Base-by-base conservation (phyloP, 805 yeast genomes). In the Barnettozyma sucrosica region DNA sequence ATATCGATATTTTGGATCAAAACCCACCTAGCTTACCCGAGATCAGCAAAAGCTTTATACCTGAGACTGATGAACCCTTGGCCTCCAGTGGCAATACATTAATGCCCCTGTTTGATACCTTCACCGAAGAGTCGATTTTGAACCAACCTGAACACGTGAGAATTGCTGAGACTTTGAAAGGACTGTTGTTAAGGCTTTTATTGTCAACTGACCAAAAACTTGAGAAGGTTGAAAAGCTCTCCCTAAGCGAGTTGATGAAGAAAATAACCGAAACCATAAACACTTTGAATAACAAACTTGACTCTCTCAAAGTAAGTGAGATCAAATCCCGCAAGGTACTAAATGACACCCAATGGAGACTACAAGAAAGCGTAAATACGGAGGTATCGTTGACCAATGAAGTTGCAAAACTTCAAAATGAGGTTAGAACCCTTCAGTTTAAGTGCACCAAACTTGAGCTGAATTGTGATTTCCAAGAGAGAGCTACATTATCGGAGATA, bases 1-100 rank as follows among this genome's bases (percentile, higher is more conserved):
- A 55, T 13, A 28, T 53, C 28, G 64, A 60, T 33, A 60, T 60
- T 3, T 55, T 60, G 21, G 63, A 60, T 19, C 52, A 49, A 25
- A 41, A 44, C 9, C 60, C 58, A 13, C 62, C 57, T 7, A 36
- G 43, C 2, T 43, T 55, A 7, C 57, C 58, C 3, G 47, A 44
- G 7, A 20, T 48, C 7, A 30, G 20, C 11, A 18, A 28, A 23
- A 33, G 41, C 18, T 24, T 41, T 25, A 26, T 34, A 1, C 18
- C 38, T 18, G 19, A 13, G 16, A 16, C 39, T 18, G 40, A 16
- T 4, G n/a, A 30, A 42, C 25, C 41, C 13, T 11, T n/a, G 36
- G 18, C 37, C 8, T 16, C 39, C 6, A n/a, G n/a, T 13, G 40
- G 19, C 11, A 26, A 25, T 7, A 25, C 21, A 13, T 28, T 46